Percentiles rank a stretch among this genome's conserved stretches.
Evolutionary conservation across 1,284 basidiomycete species (phyloP).

Genomic region (Peniophora sp.): DNA sequence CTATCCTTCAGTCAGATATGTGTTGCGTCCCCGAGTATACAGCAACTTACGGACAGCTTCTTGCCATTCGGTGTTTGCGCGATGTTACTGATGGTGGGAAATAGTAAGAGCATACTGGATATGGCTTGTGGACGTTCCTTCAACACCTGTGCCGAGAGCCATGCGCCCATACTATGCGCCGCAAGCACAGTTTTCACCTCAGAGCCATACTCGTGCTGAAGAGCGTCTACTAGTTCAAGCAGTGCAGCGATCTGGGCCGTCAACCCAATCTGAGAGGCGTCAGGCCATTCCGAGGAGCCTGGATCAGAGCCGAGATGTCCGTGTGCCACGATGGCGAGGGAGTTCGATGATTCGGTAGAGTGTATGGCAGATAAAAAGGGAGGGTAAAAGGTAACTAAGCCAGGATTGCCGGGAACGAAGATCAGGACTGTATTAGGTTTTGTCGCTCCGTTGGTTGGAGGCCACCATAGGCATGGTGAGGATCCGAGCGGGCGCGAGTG

Average conservation of each 20-base stretch:
- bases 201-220: conserved; percentile 26
- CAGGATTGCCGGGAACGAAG: conserved; percentile 62
- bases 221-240: conserved; percentile 39
- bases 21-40: not conserved
- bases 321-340: conserved; percentile 43
- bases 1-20: conserved; percentile 20
- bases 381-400: conserved; percentile 49
- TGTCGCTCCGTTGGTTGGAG: conserved; percentile 22
- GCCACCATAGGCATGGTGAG: conserved; percentile 50
- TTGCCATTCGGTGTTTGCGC: conserved; percentile 47
- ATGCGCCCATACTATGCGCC: conserved; percentile 56
- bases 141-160: conserved; percentile 51
- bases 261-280: conserved; percentile 24
- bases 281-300: conserved; percentile 2
- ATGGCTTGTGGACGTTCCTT: conserved; percentile 33
- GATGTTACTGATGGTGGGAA: conserved; percentile 51
- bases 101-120: conserved; percentile 40
- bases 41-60: conserved; percentile 25
- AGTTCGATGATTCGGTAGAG: conserved; percentile 19
- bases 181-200: conserved; percentile 34
- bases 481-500: conserved; percentile 25
- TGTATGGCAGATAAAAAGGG: conserved; percentile 45
- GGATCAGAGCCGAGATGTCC: conserved; percentile 38
- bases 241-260: conserved; percentile 38
- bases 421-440: conserved; percentile 26